Evolutionary conservation across 805 yeast species (phyloP), one percentile per base, ranked within the genome.

Genomic region (Naumovozyma castellii): DNA sequence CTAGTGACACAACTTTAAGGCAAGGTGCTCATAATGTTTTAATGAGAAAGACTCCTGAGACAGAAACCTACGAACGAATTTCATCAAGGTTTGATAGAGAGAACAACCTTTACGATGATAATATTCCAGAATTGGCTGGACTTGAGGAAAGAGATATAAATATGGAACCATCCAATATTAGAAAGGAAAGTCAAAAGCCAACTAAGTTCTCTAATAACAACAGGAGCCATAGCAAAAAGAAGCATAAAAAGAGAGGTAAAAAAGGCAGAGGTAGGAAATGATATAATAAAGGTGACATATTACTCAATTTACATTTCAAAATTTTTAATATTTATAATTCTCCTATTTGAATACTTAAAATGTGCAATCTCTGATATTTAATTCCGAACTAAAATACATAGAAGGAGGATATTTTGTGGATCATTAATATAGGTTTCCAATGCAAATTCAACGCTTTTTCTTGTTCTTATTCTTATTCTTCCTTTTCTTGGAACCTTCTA

Each of bases 51-150:
- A 29, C 5, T 5, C 32, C 32, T 40, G 39, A 32, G 13, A 14
- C 29, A 12, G 38, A 37, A 30, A 47, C 19, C 18, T 59, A 65
- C 38, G 68, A 65, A 45, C 56, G 62, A 33, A 48, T 46, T 10
- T 61, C 66, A 3, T 62, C 67, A 1, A 42, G 45, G 1, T 63
- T 45, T 47, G 68, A 64, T 38, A 48, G 52, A 22, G 49, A 51
- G 27, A 29, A 29, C 15, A 29, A 29, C 13, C 32, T 29, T 8
- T 29, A 29, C 13, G 14, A 29, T 12, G 15, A 29, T 29, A 29
- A n/a, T 29, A 29, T n/a, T n/a, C 27, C 27, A 22, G 27, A 22
- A 22, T 10, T 8, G 15, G 13, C 14, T 8, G 32, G 13, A 29
- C 32, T 12, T 29, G 14, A 8, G 5, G 32, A 29, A 12, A 29